Evolutionary conservation across 208 protist genomes (phyloP), one percentile per base, ranked within the genome.

Genomic region (Phytomonas serpens): DNA sequence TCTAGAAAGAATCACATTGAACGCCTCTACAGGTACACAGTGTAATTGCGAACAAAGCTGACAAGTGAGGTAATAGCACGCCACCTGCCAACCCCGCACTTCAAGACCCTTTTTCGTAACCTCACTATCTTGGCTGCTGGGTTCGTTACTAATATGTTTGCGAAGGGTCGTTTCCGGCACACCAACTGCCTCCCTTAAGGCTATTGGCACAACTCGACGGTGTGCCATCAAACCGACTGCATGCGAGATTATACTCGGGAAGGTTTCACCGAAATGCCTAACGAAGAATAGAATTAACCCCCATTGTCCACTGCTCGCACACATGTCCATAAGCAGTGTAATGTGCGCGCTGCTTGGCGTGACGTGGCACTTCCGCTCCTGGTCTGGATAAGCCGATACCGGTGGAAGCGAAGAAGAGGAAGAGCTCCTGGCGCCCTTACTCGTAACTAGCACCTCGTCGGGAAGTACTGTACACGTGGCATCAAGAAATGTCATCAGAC

Each of bases 21-120:
- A 94, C 36, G 81, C 86, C 42, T 90, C 87, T 42, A 90, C 86
- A 11, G 89, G 79, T 23, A 92, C 69, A 37, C 85, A 73, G 33
- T 71, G 69, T 33, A 61, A 23, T 67, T 47, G 63, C 4, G 16
- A 67, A 38, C 34, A 19, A 23, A 38, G 23, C 63, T 67, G 37
- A 67, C 23, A 19, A 23, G 68, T 79, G 61, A 89, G 42, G 76
- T 84, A 92, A 63, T 77, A 63, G 33, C 82, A 77, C 27, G 78
- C 85, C 32, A 66, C 71, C 64, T 73, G 74, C 84, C 79, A 86
- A 13, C 76, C 73, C 51, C 68, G 23, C 0, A 38, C 61, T 0
- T 38, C 61, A 47, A 61, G 14, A 1, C 23, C 36, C 0, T 37
- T 57, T 30, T 33, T 34, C 57, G 68, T 47, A 14, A 23, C 31